These are phyloP conservation scores for Mortierella sp. DNA, from an alignment of 371 early-diverging fungal species.

Conservation along the genomic window DNA sequence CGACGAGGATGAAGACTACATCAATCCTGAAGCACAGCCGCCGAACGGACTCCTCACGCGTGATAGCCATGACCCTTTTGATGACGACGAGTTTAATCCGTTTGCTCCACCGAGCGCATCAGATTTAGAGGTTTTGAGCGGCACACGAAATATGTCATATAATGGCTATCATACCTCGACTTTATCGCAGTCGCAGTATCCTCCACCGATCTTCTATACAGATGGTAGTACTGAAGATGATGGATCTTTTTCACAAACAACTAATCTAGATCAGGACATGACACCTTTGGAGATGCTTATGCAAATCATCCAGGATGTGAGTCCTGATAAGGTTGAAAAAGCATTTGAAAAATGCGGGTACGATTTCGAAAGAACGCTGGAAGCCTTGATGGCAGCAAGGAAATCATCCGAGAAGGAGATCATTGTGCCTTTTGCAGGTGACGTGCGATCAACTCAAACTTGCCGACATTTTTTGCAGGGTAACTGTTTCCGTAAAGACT, in stretches of 20 bases:
- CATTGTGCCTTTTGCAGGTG: constrained; percentile 21
- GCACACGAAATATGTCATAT: constrained; percentile 24
- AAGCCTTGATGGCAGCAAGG: constrained; percentile 20
- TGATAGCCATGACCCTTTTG: constrained; percentile 44
- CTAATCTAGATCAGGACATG: constrained; percentile 62
- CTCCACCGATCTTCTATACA: constrained; percentile 45
- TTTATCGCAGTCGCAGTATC: constrained; percentile 22
- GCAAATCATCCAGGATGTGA: constrained; percentile 65
- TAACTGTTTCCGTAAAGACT: constrained; percentile 81
- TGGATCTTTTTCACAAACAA: background rate
- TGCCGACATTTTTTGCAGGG: constrained; percentile 85
- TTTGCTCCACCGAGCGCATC: constrained; percentile 54
- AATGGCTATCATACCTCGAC: constrained; percentile 25
- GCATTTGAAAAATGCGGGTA: constrained; percentile 62
- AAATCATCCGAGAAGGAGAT: constrained; percentile 10
- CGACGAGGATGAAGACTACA: constrained; percentile 35
- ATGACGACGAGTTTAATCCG: constrained; percentile 55
- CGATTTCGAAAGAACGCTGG: constrained; percentile 61
- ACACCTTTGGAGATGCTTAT: constrained; percentile 68
- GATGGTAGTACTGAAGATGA: constrained; percentile 17
- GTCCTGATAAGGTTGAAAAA: constrained; percentile 59
- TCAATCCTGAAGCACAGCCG: background rate
- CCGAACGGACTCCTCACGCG: constrained; percentile 15
- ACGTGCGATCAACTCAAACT: constrained; percentile 62
- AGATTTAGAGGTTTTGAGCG: constrained; percentile 38